phyloP scores from a whole-genome alignment of 768 basidiomycete genomes.

The Auricularia auricula-judae region DNA sequence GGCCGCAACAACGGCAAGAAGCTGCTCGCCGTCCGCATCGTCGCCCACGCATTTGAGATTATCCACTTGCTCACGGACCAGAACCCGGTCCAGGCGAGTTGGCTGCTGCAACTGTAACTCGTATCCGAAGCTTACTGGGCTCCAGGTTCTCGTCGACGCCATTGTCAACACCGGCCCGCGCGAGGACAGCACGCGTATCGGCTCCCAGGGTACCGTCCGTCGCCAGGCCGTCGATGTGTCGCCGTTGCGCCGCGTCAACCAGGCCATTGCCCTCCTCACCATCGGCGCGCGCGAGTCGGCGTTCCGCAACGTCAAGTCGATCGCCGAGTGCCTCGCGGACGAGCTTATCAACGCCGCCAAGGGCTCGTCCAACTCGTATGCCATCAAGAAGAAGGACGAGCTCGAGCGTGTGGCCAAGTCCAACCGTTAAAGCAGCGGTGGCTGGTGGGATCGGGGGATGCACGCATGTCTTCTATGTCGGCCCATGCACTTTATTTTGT shows the following conservation, averaged over 20 bases:
- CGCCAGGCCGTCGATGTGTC: constrained; percentile 99
- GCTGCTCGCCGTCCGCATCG: constrained; percentile 96
- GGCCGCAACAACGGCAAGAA: constrained; percentile 99
- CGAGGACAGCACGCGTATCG: constrained; percentile 99
- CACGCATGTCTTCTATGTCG: neutral
- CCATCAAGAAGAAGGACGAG: constrained; percentile 99
- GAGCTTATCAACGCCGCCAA: constrained; percentile 99
- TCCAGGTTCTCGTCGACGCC: constrained; percentile 87
- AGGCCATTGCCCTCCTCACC: constrained; percentile 90
- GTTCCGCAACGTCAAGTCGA: constrained; percentile 99
- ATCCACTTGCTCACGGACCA: constrained; percentile 99
- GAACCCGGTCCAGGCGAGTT: constrained; percentile 92
- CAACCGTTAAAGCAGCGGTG: constrained; percentile 70
- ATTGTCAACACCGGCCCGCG: constrained; percentile 99
- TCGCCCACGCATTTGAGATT: constrained; percentile 98
- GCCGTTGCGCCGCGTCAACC: constrained; percentile 95
- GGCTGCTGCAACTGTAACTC: neutral
- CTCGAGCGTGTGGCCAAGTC: constrained; percentile 99
- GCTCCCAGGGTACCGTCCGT: constrained; percentile 98
- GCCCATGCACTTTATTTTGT: neutral
- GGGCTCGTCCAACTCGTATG: constrained; percentile 99
- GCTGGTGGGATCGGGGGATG: neutral
- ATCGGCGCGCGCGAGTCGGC: constrained; percentile 97
- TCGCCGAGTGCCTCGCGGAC: constrained; percentile 97
- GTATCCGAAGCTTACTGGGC: neutral